Evolutionary conservation across 2,329 filamentous ascomycete genomes (phyloP), one percentile per base, ranked within the genome.

Genomic region (Calonectria multiphialidica): DNA sequence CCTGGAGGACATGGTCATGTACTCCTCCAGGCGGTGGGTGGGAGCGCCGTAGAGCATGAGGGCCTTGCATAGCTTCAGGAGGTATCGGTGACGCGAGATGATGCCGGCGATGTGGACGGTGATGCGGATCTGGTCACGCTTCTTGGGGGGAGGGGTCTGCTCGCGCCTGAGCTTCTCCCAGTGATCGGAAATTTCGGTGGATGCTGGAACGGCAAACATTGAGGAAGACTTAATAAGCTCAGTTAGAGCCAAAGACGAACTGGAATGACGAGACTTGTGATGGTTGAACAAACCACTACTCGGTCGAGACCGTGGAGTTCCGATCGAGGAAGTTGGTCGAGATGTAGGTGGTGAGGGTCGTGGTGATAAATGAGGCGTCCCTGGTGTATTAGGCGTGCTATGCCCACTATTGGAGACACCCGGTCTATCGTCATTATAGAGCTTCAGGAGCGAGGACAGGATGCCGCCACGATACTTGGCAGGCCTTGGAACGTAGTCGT

Each of bases 1-100:
- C n/a, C 94, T 90, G 1, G 96, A 93, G 10, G 94, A 95, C 94
- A 96, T 97, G 74, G 90, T 92, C 90, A 98, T 93, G 82, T 98
- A 98, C 81, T 98, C 94, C 83, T 98, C 96, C 23, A 98, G 87
- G 13, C 96, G 92, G 85, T 98, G 96, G 0, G 95, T 98, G 1
- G 96, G 96, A 1, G 96, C 96, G 15, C 96, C 96, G 75, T 95
- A 98, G 80, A 92, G 88, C 95, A 98, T 98, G 70, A 98, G 86
- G 1, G 94, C 94, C 47, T 92, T 91, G 81, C 96, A 98, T 45
- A 98, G 89, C 81, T 94, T 95, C 67, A 96, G 89, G 15, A 98
- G 88, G 81, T 98, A 98, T 67, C 91, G 90, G 77, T 98, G 95
- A 3, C 95, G 90, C 42, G 92, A 92, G 23, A 98, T 89, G 18